Evolutionary conservation across 768 basidiomycete species (phyloP).

Genomic region (Tulasnella sp.): DNA sequence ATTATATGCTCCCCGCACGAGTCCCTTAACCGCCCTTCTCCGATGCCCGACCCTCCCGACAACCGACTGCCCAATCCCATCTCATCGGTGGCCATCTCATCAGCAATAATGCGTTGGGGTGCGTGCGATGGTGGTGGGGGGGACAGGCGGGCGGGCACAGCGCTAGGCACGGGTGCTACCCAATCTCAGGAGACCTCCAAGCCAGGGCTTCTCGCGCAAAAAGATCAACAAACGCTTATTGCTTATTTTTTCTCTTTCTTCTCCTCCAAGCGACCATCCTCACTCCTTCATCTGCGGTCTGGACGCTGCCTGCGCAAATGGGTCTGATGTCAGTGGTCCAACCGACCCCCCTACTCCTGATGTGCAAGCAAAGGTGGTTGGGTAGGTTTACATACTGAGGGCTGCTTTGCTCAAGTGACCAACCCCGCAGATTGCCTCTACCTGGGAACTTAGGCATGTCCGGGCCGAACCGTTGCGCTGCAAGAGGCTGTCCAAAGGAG

Average conservation of each 20-base stretch:
- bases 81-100: background rate
- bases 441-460: slow-evolving; percentile 5
- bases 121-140: background rate
- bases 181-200: background rate
- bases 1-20: background rate
- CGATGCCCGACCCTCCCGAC: slow-evolving; percentile 7
- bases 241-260: background rate
- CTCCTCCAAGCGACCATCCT: background rate
- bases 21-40: slow-evolving; percentile 11
- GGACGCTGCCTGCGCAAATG: background rate
- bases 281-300: background rate
- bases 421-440: slow-evolving; percentile 10
- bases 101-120: background rate
- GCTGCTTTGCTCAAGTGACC: background rate
- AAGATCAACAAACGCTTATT: slow-evolving; percentile 12
- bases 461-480: background rate
- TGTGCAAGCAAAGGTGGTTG: background rate
- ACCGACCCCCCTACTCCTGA: background rate
- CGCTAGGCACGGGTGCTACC: background rate
- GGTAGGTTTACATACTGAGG: slow-evolving; percentile 10
- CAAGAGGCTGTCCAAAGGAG: background rate
- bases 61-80: background rate
- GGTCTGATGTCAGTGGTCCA: background rate
- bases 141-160: background rate
- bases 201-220: background rate